Conservation (phyloP, 2,329 filamentous ascomycete genomes). For the Fusarium liriodendri region DNA sequence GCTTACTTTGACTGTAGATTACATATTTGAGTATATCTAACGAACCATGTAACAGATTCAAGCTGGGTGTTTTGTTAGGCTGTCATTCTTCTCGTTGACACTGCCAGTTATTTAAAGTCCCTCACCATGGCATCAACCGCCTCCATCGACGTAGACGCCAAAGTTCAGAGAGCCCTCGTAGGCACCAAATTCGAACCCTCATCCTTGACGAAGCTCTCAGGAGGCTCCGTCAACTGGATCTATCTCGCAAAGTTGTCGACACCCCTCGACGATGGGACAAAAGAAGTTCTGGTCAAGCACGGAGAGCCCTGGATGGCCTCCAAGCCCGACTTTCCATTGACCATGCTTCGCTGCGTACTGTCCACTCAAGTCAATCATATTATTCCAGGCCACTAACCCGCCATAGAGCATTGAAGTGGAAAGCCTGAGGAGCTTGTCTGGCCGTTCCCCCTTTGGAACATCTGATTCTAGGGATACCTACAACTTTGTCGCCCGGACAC, state of each 20-base stretch:
- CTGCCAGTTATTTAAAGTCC: background rate
- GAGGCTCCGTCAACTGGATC: conserved; percentile 14
- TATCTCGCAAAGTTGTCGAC: background rate
- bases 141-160: background rate
- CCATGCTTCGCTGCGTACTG: background rate
- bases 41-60: background rate
- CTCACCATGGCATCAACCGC: background rate
- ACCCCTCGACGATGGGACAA: background rate
- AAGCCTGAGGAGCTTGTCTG: background rate
- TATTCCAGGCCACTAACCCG: background rate
- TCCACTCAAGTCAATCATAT: background rate
- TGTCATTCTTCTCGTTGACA: background rate
- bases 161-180: background rate
- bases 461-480: background rate
- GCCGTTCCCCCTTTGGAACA: background rate
- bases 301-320: conserved; percentile 6
- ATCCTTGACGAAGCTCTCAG: background rate
- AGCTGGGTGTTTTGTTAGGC: background rate
- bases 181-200: background rate
- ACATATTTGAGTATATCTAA: background rate
- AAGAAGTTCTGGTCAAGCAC: conserved; percentile 4
- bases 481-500: conserved; percentile 1
- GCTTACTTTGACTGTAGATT: conserved; percentile 3
- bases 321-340: conserved; percentile 3
- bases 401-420: background rate